These are phyloP conservation scores for Verticillium longisporum DNA, from an alignment of 2,329 filamentous ascomycete species.

Conservation along the genomic window DNA sequence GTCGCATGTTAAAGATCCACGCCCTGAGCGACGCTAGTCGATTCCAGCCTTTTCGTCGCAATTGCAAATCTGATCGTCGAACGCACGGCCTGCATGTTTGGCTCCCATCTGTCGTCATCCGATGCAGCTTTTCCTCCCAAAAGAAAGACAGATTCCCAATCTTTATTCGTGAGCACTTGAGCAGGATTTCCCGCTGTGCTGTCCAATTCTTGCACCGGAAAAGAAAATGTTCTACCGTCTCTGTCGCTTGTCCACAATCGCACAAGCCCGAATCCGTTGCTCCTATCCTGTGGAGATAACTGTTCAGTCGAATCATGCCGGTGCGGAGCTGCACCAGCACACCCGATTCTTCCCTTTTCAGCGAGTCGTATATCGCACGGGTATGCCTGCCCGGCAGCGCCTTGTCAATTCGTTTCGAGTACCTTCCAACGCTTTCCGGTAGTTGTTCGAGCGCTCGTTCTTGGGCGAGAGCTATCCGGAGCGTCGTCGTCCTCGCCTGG, in stretches of 20 bases:
- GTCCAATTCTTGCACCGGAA: constrained; percentile 20
- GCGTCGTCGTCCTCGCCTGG: too few relatives aligned
- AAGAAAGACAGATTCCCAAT: constrained; percentile 6
- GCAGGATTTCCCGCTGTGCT: background rate
- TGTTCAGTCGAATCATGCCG: constrained; percentile 12
- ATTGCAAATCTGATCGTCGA: constrained; percentile 7
- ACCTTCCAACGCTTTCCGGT: constrained; percentile 9
- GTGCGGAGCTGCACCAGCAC: constrained; percentile 13
- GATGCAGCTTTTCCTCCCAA: constrained; percentile 6
- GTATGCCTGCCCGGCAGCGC: constrained; percentile 12
- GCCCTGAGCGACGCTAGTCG: too few relatives aligned
- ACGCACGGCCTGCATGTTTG: constrained; percentile 3
- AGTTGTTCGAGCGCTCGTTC: constrained; percentile 1
- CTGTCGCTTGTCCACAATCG: constrained; percentile 11
- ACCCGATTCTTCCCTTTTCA: constrained; percentile 12
- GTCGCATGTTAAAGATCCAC: background rate
- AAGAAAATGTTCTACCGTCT: constrained; percentile 19
- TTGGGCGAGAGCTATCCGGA: background rate
- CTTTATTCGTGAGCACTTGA: constrained; percentile 1
- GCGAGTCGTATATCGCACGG: constrained; percentile 10
- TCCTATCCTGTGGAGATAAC: constrained; percentile 6
- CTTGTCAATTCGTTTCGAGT: constrained; percentile 11
- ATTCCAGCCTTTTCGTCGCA: constrained; percentile 4
- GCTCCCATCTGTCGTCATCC: constrained; percentile 4
- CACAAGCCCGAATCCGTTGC: constrained; percentile 4